A percentile compares a stretch with the other conserved stretches of the same genome.
Evolutionary conservation across 2,329 filamentous ascomycete species (phyloP).

Genomic region (Aureobasidium sp.): DNA sequence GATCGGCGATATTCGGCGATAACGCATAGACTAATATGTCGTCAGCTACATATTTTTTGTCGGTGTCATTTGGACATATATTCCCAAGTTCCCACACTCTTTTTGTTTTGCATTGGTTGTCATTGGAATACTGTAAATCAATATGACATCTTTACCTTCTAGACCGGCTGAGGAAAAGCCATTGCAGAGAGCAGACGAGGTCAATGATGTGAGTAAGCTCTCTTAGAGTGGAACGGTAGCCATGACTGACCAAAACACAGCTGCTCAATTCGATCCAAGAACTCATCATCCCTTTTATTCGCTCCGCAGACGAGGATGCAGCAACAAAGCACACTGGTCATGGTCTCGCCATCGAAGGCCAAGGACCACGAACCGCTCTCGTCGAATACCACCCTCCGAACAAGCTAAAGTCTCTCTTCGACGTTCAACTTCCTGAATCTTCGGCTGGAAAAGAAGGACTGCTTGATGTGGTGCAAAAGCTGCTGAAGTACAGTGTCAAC

Average conservation of each 20-base stretch:
- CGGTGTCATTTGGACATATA: conserved; percentile 1
- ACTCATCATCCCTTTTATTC: conserved; percentile 65
- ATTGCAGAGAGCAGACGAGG: conserved; percentile 28
- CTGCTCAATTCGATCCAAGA: conserved; percentile 60
- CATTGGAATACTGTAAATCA: not conserved
- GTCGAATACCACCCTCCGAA: conserved; percentile 40
- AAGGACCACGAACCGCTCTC: conserved; percentile 43
- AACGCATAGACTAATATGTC: not conserved
- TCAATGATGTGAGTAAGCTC: conserved; percentile 28
- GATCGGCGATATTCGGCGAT: conserved; percentile 13
- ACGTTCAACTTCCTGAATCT: conserved; percentile 32
- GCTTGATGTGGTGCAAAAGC: conserved; percentile 50
- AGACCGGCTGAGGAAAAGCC: conserved; percentile 17
- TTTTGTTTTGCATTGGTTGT: not conserved
- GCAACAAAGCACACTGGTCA: conserved; percentile 49
- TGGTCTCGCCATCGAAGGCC: conserved; percentile 55
- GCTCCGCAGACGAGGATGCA: conserved; percentile 59
- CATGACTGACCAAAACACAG: conserved; percentile 36
- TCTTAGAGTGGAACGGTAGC: not conserved
- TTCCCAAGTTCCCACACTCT: not conserved
- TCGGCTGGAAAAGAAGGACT: conserved; percentile 38
- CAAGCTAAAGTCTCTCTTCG: conserved; percentile 35
- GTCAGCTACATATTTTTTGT: conserved; percentile 1
- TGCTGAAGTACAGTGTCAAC: conserved; percentile 85
- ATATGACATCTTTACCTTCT: conserved; percentile 18